phyloP scores from a whole-genome alignment of 805 yeast genomes.

The Monosporozyma unispora region DNA sequence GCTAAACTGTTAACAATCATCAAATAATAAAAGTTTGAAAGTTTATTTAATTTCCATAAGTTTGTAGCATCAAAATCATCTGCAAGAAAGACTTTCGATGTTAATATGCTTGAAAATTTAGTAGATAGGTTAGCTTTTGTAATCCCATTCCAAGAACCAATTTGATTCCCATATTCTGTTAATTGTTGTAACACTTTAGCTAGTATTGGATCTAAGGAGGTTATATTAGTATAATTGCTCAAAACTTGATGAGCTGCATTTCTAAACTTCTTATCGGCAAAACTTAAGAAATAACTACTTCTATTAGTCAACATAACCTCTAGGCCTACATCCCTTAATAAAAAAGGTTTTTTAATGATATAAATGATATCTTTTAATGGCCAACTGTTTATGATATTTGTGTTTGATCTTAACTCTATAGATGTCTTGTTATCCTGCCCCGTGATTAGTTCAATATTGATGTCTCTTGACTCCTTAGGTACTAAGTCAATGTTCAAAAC shows the following conservation, averaged over 20 bases:
- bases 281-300: conserved; percentile 58
- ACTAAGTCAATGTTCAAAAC: conserved; percentile 61
- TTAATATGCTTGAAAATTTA: conserved; percentile 37
- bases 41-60: conserved; percentile 68
- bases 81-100: conserved; percentile 7
- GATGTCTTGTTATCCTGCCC: conserved; percentile 28
- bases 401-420: conserved; percentile 11
- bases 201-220: conserved; percentile 46
- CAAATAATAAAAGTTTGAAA: conserved; percentile 75
- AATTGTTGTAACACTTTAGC: conserved; percentile 45
- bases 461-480: conserved; percentile 53
- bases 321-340: conserved; percentile 70
- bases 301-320: conserved; percentile 73
- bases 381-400: conserved; percentile 45
- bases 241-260: conserved; percentile 47
- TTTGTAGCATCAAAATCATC: conserved; percentile 42
- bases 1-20: conserved; percentile 77
- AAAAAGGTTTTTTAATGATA: conserved; percentile 64
- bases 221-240: conserved; percentile 40
- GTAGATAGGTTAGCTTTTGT: conserved; percentile 31
- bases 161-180: conserved; percentile 28
- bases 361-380: conserved; percentile 48
- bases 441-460: conserved; percentile 55
- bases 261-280: conserved; percentile 43
- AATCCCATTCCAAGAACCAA: conserved; percentile 28